phyloP scores from a whole-genome alignment of 2,329 filamentous ascomycete genomes.

The Neoarthrinium moseri region DNA sequence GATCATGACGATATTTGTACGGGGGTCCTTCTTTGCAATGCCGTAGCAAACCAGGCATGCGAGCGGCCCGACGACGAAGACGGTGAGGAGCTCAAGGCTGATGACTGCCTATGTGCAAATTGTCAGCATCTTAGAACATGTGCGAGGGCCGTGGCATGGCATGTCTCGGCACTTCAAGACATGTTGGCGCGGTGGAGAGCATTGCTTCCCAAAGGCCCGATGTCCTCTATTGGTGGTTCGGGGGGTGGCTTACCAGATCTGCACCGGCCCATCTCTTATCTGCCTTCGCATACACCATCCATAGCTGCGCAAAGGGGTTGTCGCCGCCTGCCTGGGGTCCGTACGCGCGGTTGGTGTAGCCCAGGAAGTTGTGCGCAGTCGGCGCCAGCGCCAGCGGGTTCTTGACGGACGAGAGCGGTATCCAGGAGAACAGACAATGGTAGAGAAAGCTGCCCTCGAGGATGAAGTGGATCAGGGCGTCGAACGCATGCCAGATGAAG shows the following conservation, averaged over 20 bases:
- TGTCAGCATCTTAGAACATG: no score
- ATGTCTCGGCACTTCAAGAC: no score
- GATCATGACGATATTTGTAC: slow-evolving; percentile 61
- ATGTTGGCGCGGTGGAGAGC: no score
- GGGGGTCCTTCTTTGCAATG: slow-evolving; percentile 53
- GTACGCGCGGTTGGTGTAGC: slow-evolving; percentile 47
- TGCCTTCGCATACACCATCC: slow-evolving; percentile 68
- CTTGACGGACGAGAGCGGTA: slow-evolving; percentile 32
- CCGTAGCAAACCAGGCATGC: slow-evolving; percentile 60
- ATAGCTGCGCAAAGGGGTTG: slow-evolving; percentile 57
- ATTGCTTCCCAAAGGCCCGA: no score
- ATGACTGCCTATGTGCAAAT: slow-evolving; percentile 53
- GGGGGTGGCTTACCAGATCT: slow-evolving; percentile 52
- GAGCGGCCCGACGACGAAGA: slow-evolving; percentile 60
- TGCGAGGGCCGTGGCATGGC: no score
- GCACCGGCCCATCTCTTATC: slow-evolving; percentile 63
- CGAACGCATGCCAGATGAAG: slow-evolving; percentile 94
- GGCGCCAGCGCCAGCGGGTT: slow-evolving; percentile 40
- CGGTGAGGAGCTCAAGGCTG: slow-evolving; percentile 64
- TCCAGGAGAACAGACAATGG: slow-evolving; percentile 79
- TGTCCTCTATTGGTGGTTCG: no score
- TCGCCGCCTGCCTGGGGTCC: slow-evolving; percentile 56
- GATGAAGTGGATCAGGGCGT: slow-evolving; percentile 85
- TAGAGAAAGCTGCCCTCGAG: slow-evolving; percentile 91
- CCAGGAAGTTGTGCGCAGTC: slow-evolving; percentile 53